Percentiles rank a stretch among this genome's conserved stretches.
phyloP scores from a whole-genome alignment of 768 basidiomycete species.

The Pleurotus citrinopileatus region DNA sequence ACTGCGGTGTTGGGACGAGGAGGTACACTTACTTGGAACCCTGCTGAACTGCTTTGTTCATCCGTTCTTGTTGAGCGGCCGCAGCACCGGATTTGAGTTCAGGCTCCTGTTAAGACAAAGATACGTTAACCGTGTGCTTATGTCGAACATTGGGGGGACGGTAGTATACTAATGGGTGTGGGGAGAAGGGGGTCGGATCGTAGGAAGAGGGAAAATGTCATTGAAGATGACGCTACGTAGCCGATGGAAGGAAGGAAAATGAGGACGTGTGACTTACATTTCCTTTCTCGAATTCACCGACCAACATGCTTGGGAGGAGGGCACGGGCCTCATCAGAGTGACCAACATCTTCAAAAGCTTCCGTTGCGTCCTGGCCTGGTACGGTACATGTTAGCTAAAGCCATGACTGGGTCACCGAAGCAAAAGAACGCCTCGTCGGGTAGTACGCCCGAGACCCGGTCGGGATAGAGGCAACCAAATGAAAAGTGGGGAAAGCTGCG shows the following conservation, averaged over 20 bases:
- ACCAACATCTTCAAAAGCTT: slow-evolving; percentile 98
- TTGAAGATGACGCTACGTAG: not conserved
- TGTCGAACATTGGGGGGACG: not conserved
- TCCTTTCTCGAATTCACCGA: slow-evolving; percentile 80
- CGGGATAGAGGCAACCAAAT: slow-evolving; percentile 1
- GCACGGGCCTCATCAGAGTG: slow-evolving; percentile 97
- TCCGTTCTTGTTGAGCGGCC: slow-evolving; percentile 38
- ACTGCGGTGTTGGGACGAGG: not conserved
- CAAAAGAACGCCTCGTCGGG: slow-evolving; percentile 10
- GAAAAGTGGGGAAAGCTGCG: slow-evolving; percentile 8
- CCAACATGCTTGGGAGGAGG: slow-evolving; percentile 71
- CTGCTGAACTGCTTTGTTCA: slow-evolving; percentile 54
- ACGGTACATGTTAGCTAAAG: not conserved
- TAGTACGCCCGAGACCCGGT: too few relatives aligned
- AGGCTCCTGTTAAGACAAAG: slow-evolving; percentile 33
- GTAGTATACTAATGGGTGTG: too few relatives aligned
- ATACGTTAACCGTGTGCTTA: too few relatives aligned
- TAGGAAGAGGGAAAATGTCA: slow-evolving; percentile 9
- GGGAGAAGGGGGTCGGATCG: not conserved
- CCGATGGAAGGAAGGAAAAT: slow-evolving; percentile 9
- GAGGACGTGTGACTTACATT: slow-evolving; percentile 41
- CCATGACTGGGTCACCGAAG: not conserved
- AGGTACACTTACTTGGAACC: slow-evolving; percentile 58
- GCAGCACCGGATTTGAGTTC: slow-evolving; percentile 53
- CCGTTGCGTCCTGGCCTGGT: slow-evolving; percentile 91